Evolutionary conservation across 139 green algal species (phyloP), one percentile per base, ranked within the genome.

Genomic region (Coelastrella sp.): DNA sequence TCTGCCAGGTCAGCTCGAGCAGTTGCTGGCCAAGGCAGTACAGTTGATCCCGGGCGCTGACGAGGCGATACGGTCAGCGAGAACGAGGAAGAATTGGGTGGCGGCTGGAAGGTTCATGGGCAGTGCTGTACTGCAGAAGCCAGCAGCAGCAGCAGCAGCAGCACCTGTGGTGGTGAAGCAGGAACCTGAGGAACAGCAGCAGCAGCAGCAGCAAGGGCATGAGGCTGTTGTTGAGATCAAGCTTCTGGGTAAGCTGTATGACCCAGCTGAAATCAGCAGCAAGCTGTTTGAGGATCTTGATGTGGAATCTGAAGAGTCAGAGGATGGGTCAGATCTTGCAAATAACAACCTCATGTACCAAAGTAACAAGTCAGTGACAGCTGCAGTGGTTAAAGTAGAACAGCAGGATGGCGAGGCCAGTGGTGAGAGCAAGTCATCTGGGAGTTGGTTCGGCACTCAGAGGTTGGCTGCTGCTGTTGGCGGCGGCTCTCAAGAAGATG

Each of bases 211-310:
- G 79, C 79, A 60, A 64, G 43, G 50, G 64, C 19, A 53, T 41
- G 64, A 25, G 64, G 53, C 19, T 8, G 63, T 79, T 32, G 45
- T 78, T 13, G 63, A 40, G 25, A 48, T 78, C 30, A 66, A 53
- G 79, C 27, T 79, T 63, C 63, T 68, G 43, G 79, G 79, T 2
- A 51, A 51, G 45, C 48, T 85, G 45, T 85, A 85, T 27, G 64
- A 85, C 2, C 79, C 79, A 9, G 35, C 51, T 30, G 50, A 48
- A 7, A 40, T 85, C 15, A 75, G 38, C 48, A 51, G 43, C 45
- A 85, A 79, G 79, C 79, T 85, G 34, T 85, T 85, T 79, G 63
- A 69, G 21, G 79, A 85, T 32, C 37, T 85, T 8, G 45, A 80
- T 32, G 30, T 34, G 40, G 69, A 8, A 71, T 27, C 66, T 50